Evolutionary conservation across 768 basidiomycete genomes (phyloP).

Genomic region (Galerina marginata): DNA sequence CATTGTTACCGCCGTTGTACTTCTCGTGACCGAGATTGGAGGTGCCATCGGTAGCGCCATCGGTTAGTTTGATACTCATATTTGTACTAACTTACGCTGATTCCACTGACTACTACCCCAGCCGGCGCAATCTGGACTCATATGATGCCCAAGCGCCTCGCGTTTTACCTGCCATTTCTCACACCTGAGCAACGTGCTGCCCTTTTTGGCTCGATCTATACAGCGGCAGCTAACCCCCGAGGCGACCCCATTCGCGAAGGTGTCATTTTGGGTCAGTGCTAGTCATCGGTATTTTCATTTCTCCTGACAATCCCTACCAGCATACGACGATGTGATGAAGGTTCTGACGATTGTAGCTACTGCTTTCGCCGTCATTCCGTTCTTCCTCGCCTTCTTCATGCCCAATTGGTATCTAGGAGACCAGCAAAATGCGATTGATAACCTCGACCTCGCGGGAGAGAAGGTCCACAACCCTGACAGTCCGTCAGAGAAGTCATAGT

Average conservation of each 20-base stretch:
- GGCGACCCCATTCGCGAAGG: conserved; percentile 68
- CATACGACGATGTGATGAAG: conserved; percentile 63
- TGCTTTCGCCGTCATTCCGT: conserved; percentile 59
- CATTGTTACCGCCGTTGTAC: conserved; percentile 67
- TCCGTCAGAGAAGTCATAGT: neutral
- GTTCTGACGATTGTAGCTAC: conserved; percentile 60
- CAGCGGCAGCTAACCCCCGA: conserved; percentile 51
- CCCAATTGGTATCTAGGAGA: conserved; percentile 73
- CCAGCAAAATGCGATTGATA: conserved; percentile 74
- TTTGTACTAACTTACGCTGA: neutral
- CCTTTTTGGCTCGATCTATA: conserved; percentile 61
- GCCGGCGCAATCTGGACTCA: conserved; percentile 72
- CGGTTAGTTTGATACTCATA: conserved; percentile 38
- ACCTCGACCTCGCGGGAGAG: conserved; percentile 36
- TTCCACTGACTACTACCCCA: conserved; percentile 11
- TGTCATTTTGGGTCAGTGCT: conserved; percentile 56
- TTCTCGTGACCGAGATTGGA: conserved; percentile 74
- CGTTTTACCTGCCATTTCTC: conserved; percentile 56
- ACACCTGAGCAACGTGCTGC: conserved; percentile 44
- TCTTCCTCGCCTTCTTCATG: conserved; percentile 63
- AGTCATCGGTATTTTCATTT: conserved; percentile 14
- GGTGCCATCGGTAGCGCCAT: conserved; percentile 69
- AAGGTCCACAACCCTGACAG: conserved; percentile 11
- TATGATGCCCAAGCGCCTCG: conserved; percentile 68
- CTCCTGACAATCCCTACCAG: conserved; percentile 26